Evolutionary conservation across 2,329 filamentous ascomycete species (phyloP).

Genomic region (Fusarium sp.): DNA sequence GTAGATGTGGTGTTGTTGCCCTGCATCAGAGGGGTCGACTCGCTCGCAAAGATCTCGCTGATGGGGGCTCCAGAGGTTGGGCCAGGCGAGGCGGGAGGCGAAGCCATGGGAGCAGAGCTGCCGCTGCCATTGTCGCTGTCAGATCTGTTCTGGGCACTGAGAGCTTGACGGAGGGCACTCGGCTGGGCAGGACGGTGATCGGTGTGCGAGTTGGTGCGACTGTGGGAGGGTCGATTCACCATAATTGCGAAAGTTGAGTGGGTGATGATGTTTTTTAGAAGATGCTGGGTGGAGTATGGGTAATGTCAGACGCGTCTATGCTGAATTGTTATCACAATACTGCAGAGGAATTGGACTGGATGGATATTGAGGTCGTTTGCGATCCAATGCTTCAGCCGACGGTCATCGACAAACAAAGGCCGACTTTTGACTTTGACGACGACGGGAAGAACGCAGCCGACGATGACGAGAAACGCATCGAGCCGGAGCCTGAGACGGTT

Average conservation of each 20-base stretch:
- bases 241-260: slow-evolving; percentile 32
- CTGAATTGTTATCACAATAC: neutral
- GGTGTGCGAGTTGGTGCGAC: slow-evolving; percentile 45
- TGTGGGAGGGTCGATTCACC: slow-evolving; percentile 44
- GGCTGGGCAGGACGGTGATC: slow-evolving; percentile 57
- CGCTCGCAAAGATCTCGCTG: slow-evolving; percentile 48
- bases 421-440: slow-evolving; percentile 20
- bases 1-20: slow-evolving; percentile 36
- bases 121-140: slow-evolving; percentile 18
- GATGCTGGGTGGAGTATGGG: neutral
- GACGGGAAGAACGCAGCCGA: slow-evolving; percentile 16
- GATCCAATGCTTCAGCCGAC: neutral
- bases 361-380: neutral
- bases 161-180: slow-evolving; percentile 60
- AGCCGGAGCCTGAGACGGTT: neutral
- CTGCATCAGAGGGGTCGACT: slow-evolving; percentile 64
- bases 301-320: neutral
- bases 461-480: slow-evolving; percentile 27
- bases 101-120: slow-evolving; percentile 30
- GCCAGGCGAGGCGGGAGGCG: slow-evolving; percentile 39
- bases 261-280: neutral
- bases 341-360: slow-evolving; percentile 4
- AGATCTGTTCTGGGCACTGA: slow-evolving; percentile 48
- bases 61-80: slow-evolving; percentile 37
- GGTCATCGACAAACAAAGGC: slow-evolving; percentile 2